Evolutionary conservation across 306 rosid genomes (phyloP).

Genomic region (Malus fusca): DNA sequence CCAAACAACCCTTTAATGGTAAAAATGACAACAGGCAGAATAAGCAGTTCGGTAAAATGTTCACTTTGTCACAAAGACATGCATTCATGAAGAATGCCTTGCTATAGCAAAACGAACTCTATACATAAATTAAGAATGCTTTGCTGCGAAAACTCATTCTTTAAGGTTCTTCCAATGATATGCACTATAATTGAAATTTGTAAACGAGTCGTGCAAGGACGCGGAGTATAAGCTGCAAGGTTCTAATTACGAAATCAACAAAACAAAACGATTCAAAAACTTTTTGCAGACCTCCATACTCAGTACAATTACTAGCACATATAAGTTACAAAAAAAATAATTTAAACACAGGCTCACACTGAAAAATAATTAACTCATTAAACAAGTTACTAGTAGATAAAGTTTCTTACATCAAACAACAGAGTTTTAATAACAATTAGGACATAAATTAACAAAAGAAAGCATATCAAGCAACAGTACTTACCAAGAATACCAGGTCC

Average conservation of each 20-base stretch:
- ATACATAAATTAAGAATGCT: neutral
- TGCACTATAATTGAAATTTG: no score
- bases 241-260: neutral
- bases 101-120: neutral
- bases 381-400: neutral
- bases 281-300: neutral
- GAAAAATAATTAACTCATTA: neutral
- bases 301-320: neutral
- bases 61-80: neutral
- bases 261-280: neutral
- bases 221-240: no score
- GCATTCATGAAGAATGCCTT: neutral
- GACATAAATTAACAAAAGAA: neutral
- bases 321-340: neutral
- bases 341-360: neutral
- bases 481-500: slow-evolving; percentile 1
- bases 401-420: neutral
- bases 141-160: neutral
- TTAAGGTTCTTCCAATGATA: no score
- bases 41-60: neutral
- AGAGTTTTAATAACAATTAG: neutral
- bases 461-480: neutral
- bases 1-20: neutral
- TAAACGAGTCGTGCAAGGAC: no score
- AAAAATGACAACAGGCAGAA: neutral